These are phyloP conservation scores for Nigrospora oryzae DNA, from an alignment of 2,329 filamentous ascomycete species.

Conservation along the genomic window DNA sequence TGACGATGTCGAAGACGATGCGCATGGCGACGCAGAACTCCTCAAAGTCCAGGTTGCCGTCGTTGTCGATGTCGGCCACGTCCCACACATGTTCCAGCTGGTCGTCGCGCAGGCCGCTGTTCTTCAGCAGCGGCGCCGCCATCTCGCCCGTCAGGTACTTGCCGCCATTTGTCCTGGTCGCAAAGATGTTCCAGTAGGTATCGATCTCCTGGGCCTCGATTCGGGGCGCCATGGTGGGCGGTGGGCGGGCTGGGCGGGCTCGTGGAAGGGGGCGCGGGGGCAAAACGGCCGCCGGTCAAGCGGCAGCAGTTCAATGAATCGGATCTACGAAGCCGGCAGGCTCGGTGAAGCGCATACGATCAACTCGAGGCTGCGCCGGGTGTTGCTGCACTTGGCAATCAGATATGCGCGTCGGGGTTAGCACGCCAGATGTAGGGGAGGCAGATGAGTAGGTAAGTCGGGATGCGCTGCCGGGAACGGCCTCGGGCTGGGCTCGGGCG, in stretches of 20 bases:
- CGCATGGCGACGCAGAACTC: conserved; percentile 99
- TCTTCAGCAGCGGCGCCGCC: conserved; percentile 54
- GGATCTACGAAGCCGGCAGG: too few relatives aligned
- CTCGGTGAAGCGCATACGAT: too few relatives aligned
- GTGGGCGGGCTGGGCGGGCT: neutral
- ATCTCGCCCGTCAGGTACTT: conserved; percentile 54
- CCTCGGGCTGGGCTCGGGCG: too few relatives aligned
- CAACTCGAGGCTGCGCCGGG: too few relatives aligned
- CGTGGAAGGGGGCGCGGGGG: too few relatives aligned
- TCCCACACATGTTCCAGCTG: conserved; percentile 99
- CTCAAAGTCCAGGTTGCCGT: conserved; percentile 97
- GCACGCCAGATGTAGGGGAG: too few relatives aligned
- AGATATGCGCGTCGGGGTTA: too few relatives aligned
- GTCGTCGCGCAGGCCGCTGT: conserved; percentile 53
- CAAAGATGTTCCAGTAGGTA: conserved; percentile 60
- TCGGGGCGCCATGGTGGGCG: conserved; percentile 43
- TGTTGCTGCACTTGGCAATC: too few relatives aligned
- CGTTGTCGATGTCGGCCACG: conserved; percentile 91
- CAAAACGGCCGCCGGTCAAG: too few relatives aligned
- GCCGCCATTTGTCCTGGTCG: conserved; percentile 48
- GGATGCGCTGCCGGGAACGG: too few relatives aligned
- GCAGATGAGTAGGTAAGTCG: too few relatives aligned
- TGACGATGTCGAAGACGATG: conserved; percentile 93
- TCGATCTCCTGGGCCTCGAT: conserved; percentile 56
- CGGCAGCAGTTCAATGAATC: too few relatives aligned